These are phyloP conservation scores for Talaromyces trachyspermus DNA, from an alignment of 495 filamentous ascomycete species.

Conservation along the genomic window DNA sequence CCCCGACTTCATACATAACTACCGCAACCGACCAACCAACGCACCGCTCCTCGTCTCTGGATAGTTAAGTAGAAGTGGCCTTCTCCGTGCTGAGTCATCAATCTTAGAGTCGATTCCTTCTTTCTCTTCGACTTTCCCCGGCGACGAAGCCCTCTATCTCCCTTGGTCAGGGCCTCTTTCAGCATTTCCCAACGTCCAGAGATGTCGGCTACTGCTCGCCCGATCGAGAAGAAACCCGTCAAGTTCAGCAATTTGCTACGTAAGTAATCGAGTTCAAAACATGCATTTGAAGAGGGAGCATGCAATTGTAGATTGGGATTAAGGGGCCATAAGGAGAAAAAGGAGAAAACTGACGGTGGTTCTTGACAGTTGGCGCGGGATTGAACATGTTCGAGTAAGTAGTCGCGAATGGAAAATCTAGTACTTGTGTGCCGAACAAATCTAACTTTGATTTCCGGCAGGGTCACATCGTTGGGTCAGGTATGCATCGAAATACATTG, in stretches of 20 bases:
- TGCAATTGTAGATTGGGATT: too few species aligned
- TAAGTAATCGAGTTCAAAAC: constrained; percentile 41
- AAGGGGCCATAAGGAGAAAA: too few species aligned
- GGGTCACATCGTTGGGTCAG: constrained; percentile 82
- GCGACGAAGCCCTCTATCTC: constrained; percentile 31
- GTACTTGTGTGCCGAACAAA: constrained; percentile 1
- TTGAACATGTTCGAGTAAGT: constrained; percentile 95
- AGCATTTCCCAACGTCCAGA: constrained; percentile 36
- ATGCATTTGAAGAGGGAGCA: neutral
- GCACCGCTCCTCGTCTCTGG: too few species aligned
- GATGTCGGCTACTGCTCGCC: constrained; percentile 45
- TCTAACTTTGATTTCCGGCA: constrained; percentile 25
- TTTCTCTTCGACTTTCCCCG: neutral
- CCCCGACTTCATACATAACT: too few species aligned
- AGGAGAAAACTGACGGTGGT: neutral
- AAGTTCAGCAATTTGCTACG: constrained; percentile 97
- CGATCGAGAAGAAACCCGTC: constrained; percentile 96
- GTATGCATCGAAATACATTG: constrained; percentile 33
- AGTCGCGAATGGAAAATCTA: neutral
- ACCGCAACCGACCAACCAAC: too few species aligned
- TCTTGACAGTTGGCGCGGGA: constrained; percentile 67
- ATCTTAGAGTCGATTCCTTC: too few species aligned
- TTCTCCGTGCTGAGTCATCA: neutral
- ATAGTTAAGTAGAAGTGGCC: too few species aligned
- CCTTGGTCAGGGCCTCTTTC: constrained; percentile 88